Evolutionary conservation across 2,329 filamentous ascomycete species (phyloP).

Genomic region (Cladosporium velox): DNA sequence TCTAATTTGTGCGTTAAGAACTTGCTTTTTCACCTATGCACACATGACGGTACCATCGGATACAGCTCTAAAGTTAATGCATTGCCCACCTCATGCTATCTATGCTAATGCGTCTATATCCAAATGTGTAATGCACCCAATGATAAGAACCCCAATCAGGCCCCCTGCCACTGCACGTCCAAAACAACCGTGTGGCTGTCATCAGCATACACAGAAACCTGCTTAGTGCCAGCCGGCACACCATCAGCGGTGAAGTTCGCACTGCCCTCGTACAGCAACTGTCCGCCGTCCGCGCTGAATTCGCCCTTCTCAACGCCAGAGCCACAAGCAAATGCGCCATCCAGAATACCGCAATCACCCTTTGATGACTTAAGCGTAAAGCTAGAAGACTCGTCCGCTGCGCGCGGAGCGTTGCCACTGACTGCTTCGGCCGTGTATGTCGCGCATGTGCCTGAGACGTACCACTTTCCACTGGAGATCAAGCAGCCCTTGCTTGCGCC

Average conservation of each 20-base stretch:
- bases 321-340: conserved; percentile 58
- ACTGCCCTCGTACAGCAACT: conserved; percentile 43
- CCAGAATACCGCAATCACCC: conserved; percentile 59
- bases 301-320: conserved; percentile 46
- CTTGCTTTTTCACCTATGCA: neutral
- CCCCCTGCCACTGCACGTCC: conserved; percentile 43
- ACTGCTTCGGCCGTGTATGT: conserved; percentile 58
- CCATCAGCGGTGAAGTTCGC: conserved; percentile 47
- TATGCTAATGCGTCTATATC: neutral
- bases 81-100: neutral
- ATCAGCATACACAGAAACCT: conserved; percentile 47
- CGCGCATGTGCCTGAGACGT: conserved; percentile 66
- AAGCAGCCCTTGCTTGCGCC: conserved; percentile 63
- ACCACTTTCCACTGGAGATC: conserved; percentile 69
- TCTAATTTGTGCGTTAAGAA: neutral
- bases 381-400: conserved; percentile 25
- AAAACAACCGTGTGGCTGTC: conserved; percentile 36
- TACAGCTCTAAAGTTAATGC: neutral
- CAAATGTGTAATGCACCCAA: neutral
- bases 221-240: conserved; percentile 45
- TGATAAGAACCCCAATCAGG: neutral
- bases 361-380: conserved; percentile 62
- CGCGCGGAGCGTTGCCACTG: conserved; percentile 28
- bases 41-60: neutral
- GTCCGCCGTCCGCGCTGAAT: conserved; percentile 42